phyloP scores from a whole-genome alignment of 23 red algal species.

The Agarophyton chilense region DNA sequence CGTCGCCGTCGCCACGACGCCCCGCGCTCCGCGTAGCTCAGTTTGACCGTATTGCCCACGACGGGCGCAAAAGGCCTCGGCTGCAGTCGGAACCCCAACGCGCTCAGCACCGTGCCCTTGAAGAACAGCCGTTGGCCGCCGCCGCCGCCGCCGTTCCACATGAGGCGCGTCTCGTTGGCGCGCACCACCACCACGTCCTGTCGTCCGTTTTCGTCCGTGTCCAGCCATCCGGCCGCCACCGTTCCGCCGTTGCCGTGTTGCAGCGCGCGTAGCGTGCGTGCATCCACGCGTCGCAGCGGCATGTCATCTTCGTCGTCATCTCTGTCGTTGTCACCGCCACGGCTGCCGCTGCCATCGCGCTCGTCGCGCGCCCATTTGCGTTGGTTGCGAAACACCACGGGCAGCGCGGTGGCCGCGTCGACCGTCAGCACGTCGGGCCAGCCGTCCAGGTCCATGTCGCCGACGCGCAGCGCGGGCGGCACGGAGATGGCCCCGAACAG shows the following conservation, averaged over 20 bases:
- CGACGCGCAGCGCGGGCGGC: slow-evolving; percentile 35
- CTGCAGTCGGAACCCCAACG: slow-evolving; percentile 26
- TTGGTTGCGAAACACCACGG: slow-evolving; percentile 59
- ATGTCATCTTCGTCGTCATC: too few relatives aligned
- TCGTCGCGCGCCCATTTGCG: slow-evolving; percentile 26
- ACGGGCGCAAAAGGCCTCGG: slow-evolving; percentile 74
- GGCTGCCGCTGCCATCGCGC: neutral
- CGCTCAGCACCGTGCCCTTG: slow-evolving; percentile 77
- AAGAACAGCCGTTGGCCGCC: slow-evolving; percentile 67
- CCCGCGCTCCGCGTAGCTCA: slow-evolving; percentile 73
- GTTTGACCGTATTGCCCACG: slow-evolving; percentile 79
- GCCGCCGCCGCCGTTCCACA: slow-evolving; percentile 71
- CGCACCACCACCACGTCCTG: slow-evolving; percentile 88
- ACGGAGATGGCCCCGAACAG: slow-evolving; percentile 63
- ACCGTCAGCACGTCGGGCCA: slow-evolving; percentile 68
- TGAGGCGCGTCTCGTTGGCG: slow-evolving; percentile 58
- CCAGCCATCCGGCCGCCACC: slow-evolving; percentile 72
- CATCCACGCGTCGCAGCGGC: slow-evolving; percentile 26
- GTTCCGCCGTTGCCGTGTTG: slow-evolving; percentile 33
- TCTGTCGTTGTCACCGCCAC: too few relatives aligned
- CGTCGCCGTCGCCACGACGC: slow-evolving; percentile 30
- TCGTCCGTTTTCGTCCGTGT: slow-evolving; percentile 88
- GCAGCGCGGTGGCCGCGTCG: slow-evolving; percentile 8
- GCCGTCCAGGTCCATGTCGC: slow-evolving; percentile 87
- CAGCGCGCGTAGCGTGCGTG: slow-evolving; percentile 7